These are phyloP conservation scores for Venturia oleaginea DNA, from an alignment of 2,329 filamentous ascomycete species.

Conservation along the genomic window DNA sequence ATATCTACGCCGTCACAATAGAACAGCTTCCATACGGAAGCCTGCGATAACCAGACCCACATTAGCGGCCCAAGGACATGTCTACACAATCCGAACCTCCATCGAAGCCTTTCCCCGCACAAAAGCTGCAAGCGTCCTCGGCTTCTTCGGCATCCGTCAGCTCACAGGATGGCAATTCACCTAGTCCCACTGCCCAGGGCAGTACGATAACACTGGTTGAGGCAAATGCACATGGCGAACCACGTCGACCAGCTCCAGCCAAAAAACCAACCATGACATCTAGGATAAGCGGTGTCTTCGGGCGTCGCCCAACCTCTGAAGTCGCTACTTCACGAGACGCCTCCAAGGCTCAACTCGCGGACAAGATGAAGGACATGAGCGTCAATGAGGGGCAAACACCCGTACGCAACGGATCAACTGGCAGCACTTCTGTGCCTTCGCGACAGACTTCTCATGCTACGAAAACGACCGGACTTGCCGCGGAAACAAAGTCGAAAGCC, in stretches of 20 bases:
- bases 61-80: slow-evolving; percentile 9
- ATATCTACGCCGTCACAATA: neutral
- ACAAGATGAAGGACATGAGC: slow-evolving; percentile 12
- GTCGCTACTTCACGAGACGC: slow-evolving; percentile 18
- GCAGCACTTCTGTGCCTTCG: slow-evolving; percentile 16
- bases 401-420: slow-evolving; percentile 22
- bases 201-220: slow-evolving; percentile 7
- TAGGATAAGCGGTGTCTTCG: slow-evolving; percentile 33
- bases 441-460: neutral
- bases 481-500: slow-evolving; percentile 23
- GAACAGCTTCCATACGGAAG: neutral
- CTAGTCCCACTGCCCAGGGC: slow-evolving; percentile 14
- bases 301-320: slow-evolving; percentile 16
- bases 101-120: slow-evolving; percentile 19
- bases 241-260: slow-evolving; percentile 16
- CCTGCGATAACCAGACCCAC: slow-evolving; percentile 1
- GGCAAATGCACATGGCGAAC: slow-evolving; percentile 24
- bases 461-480: slow-evolving; percentile 17
- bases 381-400: slow-evolving; percentile 12
- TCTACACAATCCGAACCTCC: slow-evolving; percentile 5
- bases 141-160: slow-evolving; percentile 30
- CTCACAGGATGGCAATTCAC: slow-evolving; percentile 26
- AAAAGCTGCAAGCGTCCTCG: slow-evolving; percentile 24
- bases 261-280: slow-evolving; percentile 34
- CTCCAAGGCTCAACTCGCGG: slow-evolving; percentile 9